A percentile compares a stretch with the other conserved stretches of the same genome.
phyloP scores from a whole-genome alignment of 345 rosid species.

The Iberis pinnata region DNA sequence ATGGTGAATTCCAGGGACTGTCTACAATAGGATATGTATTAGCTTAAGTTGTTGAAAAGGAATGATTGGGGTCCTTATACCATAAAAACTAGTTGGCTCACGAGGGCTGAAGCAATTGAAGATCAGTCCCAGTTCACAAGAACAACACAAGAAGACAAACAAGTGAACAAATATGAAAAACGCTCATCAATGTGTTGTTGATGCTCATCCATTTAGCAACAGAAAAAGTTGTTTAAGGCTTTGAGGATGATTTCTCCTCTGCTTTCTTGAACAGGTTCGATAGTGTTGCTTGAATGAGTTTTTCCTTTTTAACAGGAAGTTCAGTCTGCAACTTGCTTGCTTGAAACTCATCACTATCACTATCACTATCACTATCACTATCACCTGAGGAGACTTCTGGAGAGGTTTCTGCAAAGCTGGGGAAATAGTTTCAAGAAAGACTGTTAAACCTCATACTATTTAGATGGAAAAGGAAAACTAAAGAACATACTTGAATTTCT shows the following conservation, averaged over 20 bases:
- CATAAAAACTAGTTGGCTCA: too few species aligned
- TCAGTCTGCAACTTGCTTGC: slow-evolving; percentile 25
- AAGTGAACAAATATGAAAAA: too few species aligned
- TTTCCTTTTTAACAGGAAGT: slow-evolving; percentile 33
- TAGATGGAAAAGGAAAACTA: not conserved
- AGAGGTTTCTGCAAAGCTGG: slow-evolving; percentile 60
- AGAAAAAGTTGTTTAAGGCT: not conserved
- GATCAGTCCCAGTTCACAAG: too few species aligned
- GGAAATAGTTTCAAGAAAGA: slow-evolving; percentile 1
- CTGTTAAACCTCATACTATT: slow-evolving; percentile 9
- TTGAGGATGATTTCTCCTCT: slow-evolving; percentile 31
- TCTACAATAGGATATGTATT: too few species aligned
- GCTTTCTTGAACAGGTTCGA: slow-evolving; percentile 68
- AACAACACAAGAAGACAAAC: slow-evolving; percentile 7
- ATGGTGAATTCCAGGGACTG: too few species aligned
- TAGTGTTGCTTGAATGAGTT: slow-evolving; percentile 66
- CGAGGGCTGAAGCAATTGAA: too few species aligned
- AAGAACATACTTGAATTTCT: slow-evolving; percentile 48
- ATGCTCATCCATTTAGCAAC: too few species aligned
- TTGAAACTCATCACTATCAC: slow-evolving; percentile 15
- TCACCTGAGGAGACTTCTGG: slow-evolving; percentile 45
- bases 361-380: slow-evolving; percentile 36
- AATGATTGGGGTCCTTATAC: too few species aligned
- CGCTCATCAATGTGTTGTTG: too few species aligned
- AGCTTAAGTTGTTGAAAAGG: too few species aligned